Conservation (phyloP, 305 asterid genomes). For the Withania somnifera region DNA sequence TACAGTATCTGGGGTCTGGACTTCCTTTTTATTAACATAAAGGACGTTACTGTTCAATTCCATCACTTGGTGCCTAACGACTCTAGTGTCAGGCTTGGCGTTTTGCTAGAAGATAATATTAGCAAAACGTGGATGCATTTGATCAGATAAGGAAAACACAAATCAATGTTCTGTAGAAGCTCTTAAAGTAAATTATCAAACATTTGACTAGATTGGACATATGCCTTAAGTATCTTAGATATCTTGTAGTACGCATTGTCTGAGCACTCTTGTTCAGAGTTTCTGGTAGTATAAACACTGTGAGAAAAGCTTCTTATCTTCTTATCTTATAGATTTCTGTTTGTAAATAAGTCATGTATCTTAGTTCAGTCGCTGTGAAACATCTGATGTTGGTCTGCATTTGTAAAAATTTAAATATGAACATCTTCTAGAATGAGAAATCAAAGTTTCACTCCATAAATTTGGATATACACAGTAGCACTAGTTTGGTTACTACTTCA, state of each 20-base stretch:
- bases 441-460: background rate
- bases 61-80: background rate
- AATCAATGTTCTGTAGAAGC: background rate
- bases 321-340: background rate
- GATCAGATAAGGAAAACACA: background rate
- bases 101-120: background rate
- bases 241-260: background rate
- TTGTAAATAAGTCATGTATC: background rate
- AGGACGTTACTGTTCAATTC: background rate
- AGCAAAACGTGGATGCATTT: background rate
- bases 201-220: background rate
- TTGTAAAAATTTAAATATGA: background rate
- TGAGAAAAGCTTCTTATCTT: background rate
- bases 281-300: background rate
- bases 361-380: background rate
- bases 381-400: background rate
- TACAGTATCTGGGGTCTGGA: background rate
- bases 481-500: background rate
- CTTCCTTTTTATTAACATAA: background rate
- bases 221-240: background rate
- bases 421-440: background rate
- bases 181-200: background rate
- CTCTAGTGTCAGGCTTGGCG: background rate
- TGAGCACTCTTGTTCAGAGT: background rate
- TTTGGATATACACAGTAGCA: background rate